Conservation (phyloP, 176 grass and related monocot species). For the Aechmea fasciata region DNA sequence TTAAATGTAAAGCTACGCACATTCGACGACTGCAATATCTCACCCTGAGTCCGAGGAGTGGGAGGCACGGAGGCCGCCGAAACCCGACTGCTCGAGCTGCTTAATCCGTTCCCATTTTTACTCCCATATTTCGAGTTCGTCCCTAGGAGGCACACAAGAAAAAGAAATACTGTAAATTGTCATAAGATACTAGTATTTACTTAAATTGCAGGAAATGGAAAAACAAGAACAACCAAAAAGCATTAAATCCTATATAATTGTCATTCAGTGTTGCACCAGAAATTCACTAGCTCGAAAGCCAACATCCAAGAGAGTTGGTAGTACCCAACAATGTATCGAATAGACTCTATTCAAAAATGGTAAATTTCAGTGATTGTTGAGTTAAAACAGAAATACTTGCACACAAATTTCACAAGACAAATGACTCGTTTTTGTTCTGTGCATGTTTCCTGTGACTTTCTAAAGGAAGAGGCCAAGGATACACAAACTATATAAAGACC, state of each 20-base stretch:
- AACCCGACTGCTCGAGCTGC: slow-evolving; percentile 45
- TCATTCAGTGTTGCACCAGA: too few relatives aligned
- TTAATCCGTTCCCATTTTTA: slow-evolving; percentile 27
- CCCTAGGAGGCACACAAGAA: slow-evolving; percentile 33
- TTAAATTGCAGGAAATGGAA: background rate
- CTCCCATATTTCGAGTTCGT: slow-evolving; percentile 50
- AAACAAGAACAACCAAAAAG: background rate
- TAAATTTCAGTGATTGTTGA: background rate
- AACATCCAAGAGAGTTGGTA: too few relatives aligned
- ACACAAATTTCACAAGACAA: background rate
- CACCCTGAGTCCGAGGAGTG: slow-evolving; percentile 55
- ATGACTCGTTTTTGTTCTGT: background rate
- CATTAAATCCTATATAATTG: too few relatives aligned
- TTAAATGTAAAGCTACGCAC: slow-evolving; percentile 63
- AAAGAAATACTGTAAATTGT: background rate
- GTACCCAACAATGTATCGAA: too few relatives aligned
- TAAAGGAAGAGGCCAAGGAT: background rate
- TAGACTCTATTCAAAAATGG: too few relatives aligned
- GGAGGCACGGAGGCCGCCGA: slow-evolving; percentile 47
- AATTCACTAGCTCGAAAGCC: too few relatives aligned
- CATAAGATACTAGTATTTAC: background rate
- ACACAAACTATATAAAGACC: background rate
- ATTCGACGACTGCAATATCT: slow-evolving; percentile 77
- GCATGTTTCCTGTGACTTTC: background rate
- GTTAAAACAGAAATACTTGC: background rate